Base-by-base conservation (phyloP, 306 rosid genomes). In the Albizia julibrissin region DNA sequence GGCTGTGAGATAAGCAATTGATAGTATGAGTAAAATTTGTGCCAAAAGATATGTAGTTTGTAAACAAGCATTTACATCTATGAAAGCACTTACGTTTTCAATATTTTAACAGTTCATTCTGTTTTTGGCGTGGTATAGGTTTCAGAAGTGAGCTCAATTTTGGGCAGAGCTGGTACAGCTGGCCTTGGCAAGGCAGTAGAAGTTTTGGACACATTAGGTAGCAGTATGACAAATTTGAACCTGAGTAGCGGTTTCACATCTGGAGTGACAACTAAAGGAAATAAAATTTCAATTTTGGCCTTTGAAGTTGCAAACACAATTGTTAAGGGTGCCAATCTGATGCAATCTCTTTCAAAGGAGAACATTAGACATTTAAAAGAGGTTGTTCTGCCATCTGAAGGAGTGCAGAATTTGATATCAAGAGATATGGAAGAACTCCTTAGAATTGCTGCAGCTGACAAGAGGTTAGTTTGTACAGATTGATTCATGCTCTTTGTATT, bases 151-250 rank as follows among this genome's bases (percentile, higher is more conserved):
- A 92, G 99, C 85, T 93, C 92, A 69, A 91, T 91, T 81, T 84
- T 96, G 86, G 98, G 98, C 46, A 88, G 95, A 88, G 99, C 99
- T 79, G 97, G 99, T 86, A 96, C 97, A 69, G 98, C 84, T 47
- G 97, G 99, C 87, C 89, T 96, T 76, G 99, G 99, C 84, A 96
- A 96, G 89, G 99, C 99, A 31, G 99, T 94, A 58, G 99, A 96
- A 40, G 99, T 96, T 81, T 88, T 96, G 93, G 98, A 96, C 87
- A 96, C 98, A 27, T 91, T 96, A 87, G 98, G 97, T 33, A 96
- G 99, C 86, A 96, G 99, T 82, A 91, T 96, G 94, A 92, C 98
- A 68, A 92, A 80, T 88, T 90, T 96, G 87, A 92, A 93, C 85
- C 88, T 89, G 70, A 88, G 85, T 69, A 85, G 94, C 83, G 94